Conservation (phyloP, 2,329 filamentous ascomycete genomes). For the Botrytis pseudocinerea region DNA sequence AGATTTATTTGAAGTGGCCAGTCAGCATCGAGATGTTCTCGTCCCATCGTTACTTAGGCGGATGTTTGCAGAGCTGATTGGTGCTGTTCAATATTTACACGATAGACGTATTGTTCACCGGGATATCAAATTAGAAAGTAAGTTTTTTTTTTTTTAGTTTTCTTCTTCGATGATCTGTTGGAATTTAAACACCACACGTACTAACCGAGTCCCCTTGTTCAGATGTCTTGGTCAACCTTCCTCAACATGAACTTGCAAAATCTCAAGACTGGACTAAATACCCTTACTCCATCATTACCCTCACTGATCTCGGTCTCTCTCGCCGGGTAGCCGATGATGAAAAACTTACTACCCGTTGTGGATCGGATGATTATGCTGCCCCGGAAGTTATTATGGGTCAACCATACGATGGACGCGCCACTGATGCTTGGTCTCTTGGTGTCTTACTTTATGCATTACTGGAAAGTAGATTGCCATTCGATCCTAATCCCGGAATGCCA, state of each 20-base stretch:
- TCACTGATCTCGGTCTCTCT: constrained; percentile 90
- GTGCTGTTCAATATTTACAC: constrained; percentile 84
- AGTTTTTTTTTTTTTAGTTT: constrained; percentile 43
- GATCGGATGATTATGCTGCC: constrained; percentile 94
- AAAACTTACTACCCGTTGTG: constrained; percentile 88
- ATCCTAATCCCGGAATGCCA: constrained; percentile 78
- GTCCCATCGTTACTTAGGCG: constrained; percentile 71
- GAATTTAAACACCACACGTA: neutral
- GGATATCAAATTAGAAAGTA: constrained; percentile 98
- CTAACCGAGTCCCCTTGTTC: constrained; percentile 12
- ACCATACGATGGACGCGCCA: constrained; percentile 87
- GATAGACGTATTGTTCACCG: constrained; percentile 85
- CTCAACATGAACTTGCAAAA: constrained; percentile 65
- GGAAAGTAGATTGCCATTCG: constrained; percentile 90
- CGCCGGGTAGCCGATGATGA: constrained; percentile 82
- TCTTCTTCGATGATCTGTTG: neutral
- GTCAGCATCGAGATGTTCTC: constrained; percentile 66
- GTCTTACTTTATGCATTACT: constrained; percentile 91
- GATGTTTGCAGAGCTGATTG: constrained; percentile 87
- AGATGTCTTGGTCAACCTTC: constrained; percentile 92
- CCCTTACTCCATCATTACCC: constrained; percentile 78
- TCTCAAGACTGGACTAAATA: constrained; percentile 70
- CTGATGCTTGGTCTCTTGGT: constrained; percentile 92
- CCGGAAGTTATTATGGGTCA: constrained; percentile 96
- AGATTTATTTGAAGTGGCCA: constrained; percentile 91